Evolutionary conservation across 441 rosid species (phyloP).

Genomic region (Croton laevigatus): DNA sequence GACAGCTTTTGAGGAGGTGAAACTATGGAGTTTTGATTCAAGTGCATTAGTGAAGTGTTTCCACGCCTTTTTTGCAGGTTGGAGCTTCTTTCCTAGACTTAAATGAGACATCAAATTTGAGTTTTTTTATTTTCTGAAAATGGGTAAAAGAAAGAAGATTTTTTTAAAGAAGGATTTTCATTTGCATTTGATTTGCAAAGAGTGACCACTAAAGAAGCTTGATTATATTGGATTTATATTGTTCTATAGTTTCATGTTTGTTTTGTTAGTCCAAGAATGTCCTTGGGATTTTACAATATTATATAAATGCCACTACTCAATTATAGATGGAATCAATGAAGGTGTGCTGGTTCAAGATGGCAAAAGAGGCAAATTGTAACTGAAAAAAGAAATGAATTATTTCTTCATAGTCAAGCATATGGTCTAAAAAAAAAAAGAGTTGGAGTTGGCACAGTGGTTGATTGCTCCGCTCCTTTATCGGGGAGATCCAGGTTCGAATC

Average conservation of each 20-base stretch:
- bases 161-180: constrained; percentile 2
- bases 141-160: constrained; percentile 14
- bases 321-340: constrained; percentile 1
- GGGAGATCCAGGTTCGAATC: too few species aligned
- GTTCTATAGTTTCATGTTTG: background rate
- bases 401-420: constrained; percentile 13
- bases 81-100: constrained; percentile 52
- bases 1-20: constrained; percentile 36
- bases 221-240: background rate
- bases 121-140: constrained; percentile 1
- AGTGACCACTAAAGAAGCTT: background rate
- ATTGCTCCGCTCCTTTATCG: too few species aligned
- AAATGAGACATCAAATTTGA: constrained; percentile 38
- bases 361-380: constrained; percentile 17
- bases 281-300: constrained; percentile 6
- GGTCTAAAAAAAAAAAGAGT: too few species aligned
- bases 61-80: constrained; percentile 54
- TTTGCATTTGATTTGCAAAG: background rate
- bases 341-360: constrained; percentile 21
- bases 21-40: constrained; percentile 40
- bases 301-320: constrained; percentile 22
- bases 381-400: background rate
- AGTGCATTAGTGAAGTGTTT: constrained; percentile 38
- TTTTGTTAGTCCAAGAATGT: constrained; percentile 9
- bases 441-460: too few species aligned